Percentiles rank a stretch among this genome's conserved stretches.
Conservation (phyloP, 768 basidiomycete genomes). For the Lactarius hengduanensis region DNA sequence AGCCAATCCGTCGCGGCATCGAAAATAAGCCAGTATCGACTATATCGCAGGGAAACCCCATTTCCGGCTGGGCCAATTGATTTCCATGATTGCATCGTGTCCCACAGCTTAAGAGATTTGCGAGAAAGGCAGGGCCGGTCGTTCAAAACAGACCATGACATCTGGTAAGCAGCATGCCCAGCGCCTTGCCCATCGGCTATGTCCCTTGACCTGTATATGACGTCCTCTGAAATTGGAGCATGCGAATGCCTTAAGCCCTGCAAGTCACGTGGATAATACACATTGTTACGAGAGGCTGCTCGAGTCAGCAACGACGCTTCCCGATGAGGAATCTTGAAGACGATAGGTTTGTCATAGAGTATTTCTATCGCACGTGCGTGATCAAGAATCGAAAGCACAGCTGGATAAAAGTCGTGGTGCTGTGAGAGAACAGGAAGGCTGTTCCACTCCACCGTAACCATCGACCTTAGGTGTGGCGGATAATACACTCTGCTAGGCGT, state of each 20-base stretch:
- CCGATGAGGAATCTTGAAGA: not conserved
- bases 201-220: conserved; percentile 6
- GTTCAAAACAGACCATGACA: conserved; percentile 3
- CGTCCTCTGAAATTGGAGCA: not conserved
- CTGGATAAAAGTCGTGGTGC: conserved; percentile 2
- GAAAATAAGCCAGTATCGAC: conserved; percentile 17
- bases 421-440: conserved; percentile 14
- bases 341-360: not conserved
- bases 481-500: conserved; percentile 5
- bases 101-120: not conserved
- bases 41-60: conserved; percentile 4
- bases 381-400: not conserved
- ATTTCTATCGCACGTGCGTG: conserved; percentile 9
- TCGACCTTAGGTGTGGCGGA: not conserved
- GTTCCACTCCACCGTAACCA: conserved; percentile 7
- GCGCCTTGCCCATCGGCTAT: not conserved
- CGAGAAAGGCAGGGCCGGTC: not conserved
- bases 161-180: not conserved
- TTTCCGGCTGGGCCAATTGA: conserved; percentile 1
- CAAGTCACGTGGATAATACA: conserved; percentile 4
- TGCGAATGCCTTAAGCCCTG: not conserved
- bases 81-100: not conserved
- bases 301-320: not conserved
- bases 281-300: conserved; percentile 7
- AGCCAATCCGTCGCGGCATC: conserved; percentile 7